These are phyloP conservation scores for Lasiodiplodia gonubiensis DNA, from an alignment of 2,329 filamentous ascomycete genomes.

Conservation along the genomic window DNA sequence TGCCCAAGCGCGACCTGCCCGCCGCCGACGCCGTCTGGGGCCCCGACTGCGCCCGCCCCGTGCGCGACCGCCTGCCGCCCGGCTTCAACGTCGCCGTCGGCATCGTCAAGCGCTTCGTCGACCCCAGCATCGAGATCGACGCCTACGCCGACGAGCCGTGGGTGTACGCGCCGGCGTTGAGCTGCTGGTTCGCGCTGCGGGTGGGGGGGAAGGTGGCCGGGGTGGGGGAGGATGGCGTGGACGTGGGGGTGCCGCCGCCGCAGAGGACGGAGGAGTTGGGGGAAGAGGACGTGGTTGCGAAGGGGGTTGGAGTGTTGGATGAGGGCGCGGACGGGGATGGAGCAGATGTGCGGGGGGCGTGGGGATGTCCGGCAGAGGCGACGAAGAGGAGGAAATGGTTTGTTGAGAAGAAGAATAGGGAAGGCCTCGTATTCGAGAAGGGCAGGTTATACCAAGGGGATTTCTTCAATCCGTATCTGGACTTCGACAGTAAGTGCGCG, in stretches of 20 bases:
- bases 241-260: conserved; percentile 6
- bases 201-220: conserved; percentile 36
- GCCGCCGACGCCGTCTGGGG: conserved; percentile 43
- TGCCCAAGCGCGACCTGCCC: conserved; percentile 41
- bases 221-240: neutral
- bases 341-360: conserved; percentile 36
- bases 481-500: conserved; percentile 46
- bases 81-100: conserved; percentile 45
- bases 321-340: conserved; percentile 50
- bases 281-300: neutral
- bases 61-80: conserved; percentile 45
- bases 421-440: conserved; percentile 50
- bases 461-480: conserved; percentile 57
- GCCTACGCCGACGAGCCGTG: conserved; percentile 46
- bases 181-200: conserved; percentile 42
- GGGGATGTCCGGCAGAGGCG: conserved; percentile 45
- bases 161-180: conserved; percentile 45
- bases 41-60: conserved; percentile 45
- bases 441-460: conserved; percentile 53
- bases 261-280: conserved; percentile 36
- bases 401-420: conserved; percentile 32
- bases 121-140: conserved; percentile 45
- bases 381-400: conserved; percentile 55
- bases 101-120: conserved; percentile 44
- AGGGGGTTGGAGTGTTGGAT: conserved; percentile 39